Evolutionary conservation across 73 alveolate genomes (phyloP).

Genomic region (Paramecium primaurelia): DNA sequence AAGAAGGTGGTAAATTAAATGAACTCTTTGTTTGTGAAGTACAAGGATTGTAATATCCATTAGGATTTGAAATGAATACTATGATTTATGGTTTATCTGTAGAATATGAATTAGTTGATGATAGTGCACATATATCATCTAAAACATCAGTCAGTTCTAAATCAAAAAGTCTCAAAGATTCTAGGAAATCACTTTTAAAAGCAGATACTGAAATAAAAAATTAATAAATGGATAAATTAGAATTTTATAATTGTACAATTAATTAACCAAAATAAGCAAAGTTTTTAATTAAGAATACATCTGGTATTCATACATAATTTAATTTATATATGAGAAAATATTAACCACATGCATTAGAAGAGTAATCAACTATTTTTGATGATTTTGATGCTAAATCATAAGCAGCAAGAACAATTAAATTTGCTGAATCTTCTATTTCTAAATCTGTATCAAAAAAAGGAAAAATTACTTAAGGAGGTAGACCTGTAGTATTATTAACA

Average conservation of each 20-base stretch:
- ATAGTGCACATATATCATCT: conserved; percentile 51
- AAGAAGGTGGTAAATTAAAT: conserved; percentile 71
- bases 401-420: conserved; percentile 54
- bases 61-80: conserved; percentile 76
- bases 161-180: conserved; percentile 28
- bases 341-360: conserved; percentile 50
- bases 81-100: conserved; percentile 80
- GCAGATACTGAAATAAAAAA: conserved; percentile 56
- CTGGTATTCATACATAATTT: conserved; percentile 80
- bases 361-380: neutral
- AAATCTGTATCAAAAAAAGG: conserved; percentile 50
- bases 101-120: conserved; percentile 65
- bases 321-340: conserved; percentile 29
- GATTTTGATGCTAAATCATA: conserved; percentile 25
- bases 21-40: conserved; percentile 77
- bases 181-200: conserved; percentile 41
- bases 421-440: conserved; percentile 47
- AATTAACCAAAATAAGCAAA: conserved; percentile 75
- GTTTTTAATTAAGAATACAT: conserved; percentile 72
- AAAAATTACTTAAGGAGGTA: conserved; percentile 33
- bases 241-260: conserved; percentile 72
- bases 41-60: conserved; percentile 71
- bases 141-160: conserved; percentile 50
- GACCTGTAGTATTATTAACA: conserved; percentile 60
- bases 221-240: conserved; percentile 61